Evolutionary conservation across 345 rosid species (phyloP), one percentile per base, ranked within the genome.

Genomic region (Cardamine occulta): DNA sequence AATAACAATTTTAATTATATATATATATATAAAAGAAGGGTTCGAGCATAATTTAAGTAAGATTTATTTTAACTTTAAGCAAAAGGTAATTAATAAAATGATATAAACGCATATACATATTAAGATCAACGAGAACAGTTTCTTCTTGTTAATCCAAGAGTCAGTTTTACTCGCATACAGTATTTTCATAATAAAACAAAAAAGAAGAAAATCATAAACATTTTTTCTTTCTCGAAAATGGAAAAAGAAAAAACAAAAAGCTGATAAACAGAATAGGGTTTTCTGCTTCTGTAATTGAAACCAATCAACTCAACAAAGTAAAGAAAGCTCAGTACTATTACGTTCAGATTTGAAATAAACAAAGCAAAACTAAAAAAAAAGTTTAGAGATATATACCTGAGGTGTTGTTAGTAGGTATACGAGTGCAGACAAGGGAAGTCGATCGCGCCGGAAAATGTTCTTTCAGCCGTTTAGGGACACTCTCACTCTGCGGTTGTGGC

Each of bases 391-490:
- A 12, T 23, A 52, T 19, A 78, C 81, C 81, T 39, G 74, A 78
- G 47, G 28, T 40, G 67, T 73, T 26, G 65, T 70, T 72, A 39
- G 40, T 34, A 52, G 75, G 64, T 31, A 76, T 17, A 40, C 84
- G 86, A 74, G 86, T 74, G 82, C 83, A 78, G 3, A 59, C 78
- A 49, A 78, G 64, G 0, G 81, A 66, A 52, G 37, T 55, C 56
- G 77, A 66, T 44, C n/a, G 62, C 2, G 26, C 53, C 10, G 58
- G 63, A n/a, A 57, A 13, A 48, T 66, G 68, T 18, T 78, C 81
- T 52, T 74, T 65, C 64, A 12, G 73, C 28, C 81, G 77, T 66
- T 78, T 78, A 37, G 58, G 69, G 14, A 78, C 52, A 42, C 67
- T 73, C 55, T 32, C 81, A 48, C 23, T 31, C 14, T 29, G 60